These are phyloP conservation scores for Apophysomyces sp. DNA, from an alignment of 371 early-diverging fungal genomes.

Conservation along the genomic window DNA sequence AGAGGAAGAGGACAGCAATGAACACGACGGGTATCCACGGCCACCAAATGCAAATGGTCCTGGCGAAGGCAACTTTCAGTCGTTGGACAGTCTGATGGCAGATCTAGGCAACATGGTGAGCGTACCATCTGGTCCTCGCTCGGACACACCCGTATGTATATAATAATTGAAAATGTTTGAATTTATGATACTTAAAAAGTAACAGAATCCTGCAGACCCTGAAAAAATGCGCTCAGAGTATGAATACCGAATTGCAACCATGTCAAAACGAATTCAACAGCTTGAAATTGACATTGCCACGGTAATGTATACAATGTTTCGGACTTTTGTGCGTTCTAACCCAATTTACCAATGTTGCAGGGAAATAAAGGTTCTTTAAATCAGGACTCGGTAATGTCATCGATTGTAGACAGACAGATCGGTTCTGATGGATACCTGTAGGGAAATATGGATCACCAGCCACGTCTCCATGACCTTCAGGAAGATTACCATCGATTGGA, in stretches of 20 bases:
- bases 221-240: constrained; percentile 53
- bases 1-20: constrained; percentile 26
- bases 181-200: background rate
- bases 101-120: constrained; percentile 76
- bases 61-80: constrained; percentile 54
- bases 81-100: constrained; percentile 81
- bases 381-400: background rate
- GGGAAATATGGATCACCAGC: constrained; percentile 6
- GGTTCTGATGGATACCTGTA: background rate
- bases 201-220: constrained; percentile 6
- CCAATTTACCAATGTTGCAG: constrained; percentile 1
- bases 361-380: constrained; percentile 12
- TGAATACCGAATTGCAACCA: constrained; percentile 52
- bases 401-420: background rate
- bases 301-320: background rate
- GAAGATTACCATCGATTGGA: constrained; percentile 45
- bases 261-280: constrained; percentile 45
- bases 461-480: constrained; percentile 26
- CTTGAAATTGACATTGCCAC: constrained; percentile 31
- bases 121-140: background rate
- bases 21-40: constrained; percentile 3
- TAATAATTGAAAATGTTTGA: background rate
- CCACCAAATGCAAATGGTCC: constrained; percentile 15
- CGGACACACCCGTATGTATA: background rate
- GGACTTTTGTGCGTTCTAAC: background rate